phyloP scores from a whole-genome alignment of 192 early-diverging fungal genomes.

The Linnemannia elongata region DNA sequence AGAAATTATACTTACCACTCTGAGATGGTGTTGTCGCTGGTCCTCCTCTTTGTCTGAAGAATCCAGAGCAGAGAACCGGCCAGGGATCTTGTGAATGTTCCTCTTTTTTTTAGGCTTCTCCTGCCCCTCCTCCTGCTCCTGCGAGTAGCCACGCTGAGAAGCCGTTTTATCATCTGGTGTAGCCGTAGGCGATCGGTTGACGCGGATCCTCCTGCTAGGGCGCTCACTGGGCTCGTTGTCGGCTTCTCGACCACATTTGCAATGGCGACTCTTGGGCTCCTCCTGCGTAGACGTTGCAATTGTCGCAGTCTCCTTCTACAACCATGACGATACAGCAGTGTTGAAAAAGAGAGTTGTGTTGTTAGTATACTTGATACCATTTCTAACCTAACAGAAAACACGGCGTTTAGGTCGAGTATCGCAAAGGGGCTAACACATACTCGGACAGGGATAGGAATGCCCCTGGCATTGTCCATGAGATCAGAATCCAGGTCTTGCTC shows the following conservation, averaged over 20 bases:
- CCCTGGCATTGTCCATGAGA: not conserved
- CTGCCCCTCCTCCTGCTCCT: conserved; percentile 2
- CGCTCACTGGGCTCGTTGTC: too few relatives aligned
- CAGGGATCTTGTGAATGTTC: conserved; percentile 25
- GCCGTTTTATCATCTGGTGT: not conserved
- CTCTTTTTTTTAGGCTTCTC: conserved; percentile 18
- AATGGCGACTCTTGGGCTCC: not conserved
- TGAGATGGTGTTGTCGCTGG: not conserved
- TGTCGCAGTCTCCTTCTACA: not conserved
- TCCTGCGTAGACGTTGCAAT: not conserved
- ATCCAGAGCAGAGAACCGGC: conserved; percentile 47
- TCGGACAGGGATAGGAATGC: not conserved
- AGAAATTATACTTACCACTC: not conserved
- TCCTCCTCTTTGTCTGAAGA: conserved; percentile 42
- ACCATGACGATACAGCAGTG: not conserved
- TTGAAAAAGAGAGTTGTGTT: not conserved
- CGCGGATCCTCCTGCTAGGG: not conserved
- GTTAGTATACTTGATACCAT: not conserved
- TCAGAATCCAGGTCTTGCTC: conserved; percentile 3
- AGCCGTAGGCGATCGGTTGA: not conserved
- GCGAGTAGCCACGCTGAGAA: not conserved
- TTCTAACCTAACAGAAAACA: not conserved
- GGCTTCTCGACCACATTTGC: not conserved
- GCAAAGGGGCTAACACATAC: not conserved
- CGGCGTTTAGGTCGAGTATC: not conserved